Conservation (phyloP, 225 moss, liverwort and hornwort species). For the Ulota crispa region DNA sequence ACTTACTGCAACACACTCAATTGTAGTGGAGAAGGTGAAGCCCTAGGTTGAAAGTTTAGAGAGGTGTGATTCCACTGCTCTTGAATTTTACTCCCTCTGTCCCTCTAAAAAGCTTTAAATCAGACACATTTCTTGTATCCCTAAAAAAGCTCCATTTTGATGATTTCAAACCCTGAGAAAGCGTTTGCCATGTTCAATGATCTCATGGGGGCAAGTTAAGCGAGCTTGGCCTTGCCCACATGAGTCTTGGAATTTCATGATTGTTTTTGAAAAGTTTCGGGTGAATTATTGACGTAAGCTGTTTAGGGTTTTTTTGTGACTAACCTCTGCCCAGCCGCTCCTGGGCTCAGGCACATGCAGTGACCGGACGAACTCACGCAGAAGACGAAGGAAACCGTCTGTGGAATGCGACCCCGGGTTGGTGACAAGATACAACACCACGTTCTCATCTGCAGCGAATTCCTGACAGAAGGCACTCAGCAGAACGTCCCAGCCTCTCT, state of each 20-base stretch:
- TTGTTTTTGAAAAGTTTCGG: not conserved
- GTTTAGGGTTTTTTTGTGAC: not conserved
- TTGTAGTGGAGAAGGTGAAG: too few relatives aligned
- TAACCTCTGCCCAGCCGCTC: slow-evolving; percentile 36
- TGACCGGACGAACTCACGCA: slow-evolving; percentile 27
- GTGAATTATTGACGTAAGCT: not conserved
- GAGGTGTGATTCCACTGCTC: not conserved
- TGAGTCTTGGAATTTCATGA: not conserved
- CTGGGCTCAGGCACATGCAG: slow-evolving; percentile 23
- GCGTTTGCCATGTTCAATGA: too few relatives aligned
- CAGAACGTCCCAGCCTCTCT: slow-evolving; percentile 53
- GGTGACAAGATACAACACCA: slow-evolving; percentile 45
- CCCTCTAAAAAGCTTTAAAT: too few relatives aligned
- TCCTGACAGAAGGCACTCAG: slow-evolving; percentile 48
- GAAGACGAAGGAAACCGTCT: slow-evolving; percentile 23
- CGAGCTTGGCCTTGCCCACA: too few relatives aligned
- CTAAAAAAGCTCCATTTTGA: too few relatives aligned
- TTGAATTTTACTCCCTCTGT: not conserved
- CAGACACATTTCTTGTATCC: too few relatives aligned
- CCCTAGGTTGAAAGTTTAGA: not conserved
- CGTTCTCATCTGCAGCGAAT: slow-evolving; percentile 46
- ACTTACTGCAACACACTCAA: too few relatives aligned
- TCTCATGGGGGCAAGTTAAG: too few relatives aligned
- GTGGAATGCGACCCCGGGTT: slow-evolving; percentile 32
- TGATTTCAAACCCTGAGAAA: too few relatives aligned